These are phyloP conservation scores for Debaryomyces sp. DNA, from an alignment of 1,139 yeast genomes.

Conservation along the genomic window DNA sequence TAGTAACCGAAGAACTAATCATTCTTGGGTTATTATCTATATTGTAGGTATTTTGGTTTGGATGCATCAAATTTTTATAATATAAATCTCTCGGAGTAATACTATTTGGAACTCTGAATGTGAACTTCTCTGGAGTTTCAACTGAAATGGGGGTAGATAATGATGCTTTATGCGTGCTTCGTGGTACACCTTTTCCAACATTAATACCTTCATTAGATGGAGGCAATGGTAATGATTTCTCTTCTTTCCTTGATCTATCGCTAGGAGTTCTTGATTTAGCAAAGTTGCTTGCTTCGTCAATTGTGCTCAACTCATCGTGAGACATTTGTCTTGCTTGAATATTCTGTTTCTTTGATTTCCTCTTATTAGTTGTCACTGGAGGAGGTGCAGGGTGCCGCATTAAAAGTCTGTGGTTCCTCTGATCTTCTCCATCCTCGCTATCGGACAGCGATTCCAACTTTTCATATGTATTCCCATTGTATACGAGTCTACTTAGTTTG, in stretches of 20 bases:
- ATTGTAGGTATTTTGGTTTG: background rate
- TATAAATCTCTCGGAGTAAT: background rate
- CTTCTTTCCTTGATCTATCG: constrained; percentile 14
- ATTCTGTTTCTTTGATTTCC: constrained; percentile 22
- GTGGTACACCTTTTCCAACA: background rate
- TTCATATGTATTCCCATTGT: constrained; percentile 42
- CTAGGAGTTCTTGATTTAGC: constrained; percentile 37
- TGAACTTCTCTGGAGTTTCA: background rate
- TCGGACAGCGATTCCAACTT: constrained; percentile 34
- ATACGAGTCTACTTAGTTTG: constrained; percentile 31
- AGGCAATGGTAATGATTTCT: constrained; percentile 14
- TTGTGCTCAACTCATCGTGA: constrained; percentile 44
- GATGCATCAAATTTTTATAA: background rate
- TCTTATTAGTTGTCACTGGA: constrained; percentile 23
- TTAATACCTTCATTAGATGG: constrained; percentile 10
- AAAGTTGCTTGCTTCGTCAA: constrained; percentile 41
- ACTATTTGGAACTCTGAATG: background rate
- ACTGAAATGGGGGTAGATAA: background rate
- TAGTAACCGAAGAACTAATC: background rate
- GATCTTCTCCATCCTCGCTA: constrained; percentile 20
- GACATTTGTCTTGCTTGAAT: constrained; percentile 19
- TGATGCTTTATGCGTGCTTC: background rate
- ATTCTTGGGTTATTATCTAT: background rate
- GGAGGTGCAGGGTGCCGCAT: constrained; percentile 26
- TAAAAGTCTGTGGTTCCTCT: constrained; percentile 9